phyloP scores from a whole-genome alignment of 305 asterid genomes.

The Solanum aculeatissimum region DNA sequence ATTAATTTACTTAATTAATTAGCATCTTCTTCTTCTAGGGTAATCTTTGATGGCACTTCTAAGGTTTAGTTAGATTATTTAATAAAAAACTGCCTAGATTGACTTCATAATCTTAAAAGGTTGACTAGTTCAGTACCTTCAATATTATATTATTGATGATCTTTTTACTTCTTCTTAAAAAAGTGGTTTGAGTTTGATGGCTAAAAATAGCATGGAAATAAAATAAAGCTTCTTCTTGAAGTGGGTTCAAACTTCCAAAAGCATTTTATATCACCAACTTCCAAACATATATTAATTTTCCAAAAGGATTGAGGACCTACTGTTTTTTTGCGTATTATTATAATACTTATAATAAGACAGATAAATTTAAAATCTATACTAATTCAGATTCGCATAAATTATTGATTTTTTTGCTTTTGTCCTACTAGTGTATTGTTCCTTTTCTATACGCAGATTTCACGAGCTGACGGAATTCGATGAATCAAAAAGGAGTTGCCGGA shows the following conservation, averaged over 20 bases:
- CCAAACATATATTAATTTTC: neutral
- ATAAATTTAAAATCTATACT: neutral
- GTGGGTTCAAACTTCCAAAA: neutral
- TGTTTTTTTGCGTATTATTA: neutral
- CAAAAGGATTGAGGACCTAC: neutral
- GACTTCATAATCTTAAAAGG: neutral
- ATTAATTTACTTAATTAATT: neutral
- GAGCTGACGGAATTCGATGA: slow-evolving; percentile 65
- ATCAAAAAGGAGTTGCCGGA: slow-evolving; percentile 61
- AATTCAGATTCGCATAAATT: neutral
- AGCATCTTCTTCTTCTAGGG: neutral
- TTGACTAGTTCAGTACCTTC: slow-evolving; percentile 1
- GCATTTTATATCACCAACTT: neutral
- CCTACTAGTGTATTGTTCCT: neutral
- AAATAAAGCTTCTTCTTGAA: neutral
- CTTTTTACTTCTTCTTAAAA: neutral
- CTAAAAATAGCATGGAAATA: neutral
- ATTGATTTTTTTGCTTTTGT: neutral
- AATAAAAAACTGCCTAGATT: neutral
- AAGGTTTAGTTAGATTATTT: neutral
- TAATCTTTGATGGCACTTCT: neutral
- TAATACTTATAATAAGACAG: neutral
- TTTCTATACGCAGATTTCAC: slow-evolving; percentile 36
- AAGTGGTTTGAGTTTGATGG: neutral
- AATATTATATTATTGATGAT: neutral